Percentiles rank a stretch among this genome's conserved stretches.
Evolutionary conservation across 495 filamentous ascomycete genomes (phyloP).

Genomic region (Physcia stellaris): DNA sequence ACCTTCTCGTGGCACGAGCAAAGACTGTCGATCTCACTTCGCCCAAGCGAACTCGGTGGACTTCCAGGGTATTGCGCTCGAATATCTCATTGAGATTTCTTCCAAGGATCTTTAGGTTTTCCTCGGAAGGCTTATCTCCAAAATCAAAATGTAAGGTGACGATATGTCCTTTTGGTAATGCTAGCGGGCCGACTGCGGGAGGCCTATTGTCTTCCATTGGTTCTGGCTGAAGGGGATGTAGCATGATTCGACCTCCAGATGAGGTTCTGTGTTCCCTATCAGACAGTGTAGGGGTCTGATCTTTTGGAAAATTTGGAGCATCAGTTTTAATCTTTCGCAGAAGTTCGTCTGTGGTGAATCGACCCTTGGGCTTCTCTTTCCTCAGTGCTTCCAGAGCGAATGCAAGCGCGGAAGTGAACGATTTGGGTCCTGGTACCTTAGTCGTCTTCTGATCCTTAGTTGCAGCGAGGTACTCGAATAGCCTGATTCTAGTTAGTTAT

Average conservation of each 20-base stretch:
- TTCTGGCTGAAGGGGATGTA: conserved; percentile 11
- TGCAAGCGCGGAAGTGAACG: conserved; percentile 13
- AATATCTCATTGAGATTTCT: conserved; percentile 2
- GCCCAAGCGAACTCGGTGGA: conserved; percentile 6
- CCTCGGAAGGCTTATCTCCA: conserved; percentile 1
- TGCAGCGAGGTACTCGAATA: conserved; percentile 16
- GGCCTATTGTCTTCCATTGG: not conserved
- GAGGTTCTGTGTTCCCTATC: not conserved
- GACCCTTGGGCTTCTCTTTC: not conserved
- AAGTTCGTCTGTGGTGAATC: conserved; percentile 13
- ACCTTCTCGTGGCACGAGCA: not conserved
- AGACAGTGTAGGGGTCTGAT: conserved; percentile 5
- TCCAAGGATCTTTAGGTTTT: not conserved
- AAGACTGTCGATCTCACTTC: not conserved
- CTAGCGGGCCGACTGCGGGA: no score
- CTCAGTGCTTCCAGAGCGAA: conserved; percentile 5
- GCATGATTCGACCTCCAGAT: conserved; percentile 9
- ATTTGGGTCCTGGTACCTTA: conserved; percentile 5
- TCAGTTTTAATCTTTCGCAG: conserved; percentile 3
- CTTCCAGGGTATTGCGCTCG: not conserved
- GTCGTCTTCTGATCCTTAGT: conserved; percentile 1
- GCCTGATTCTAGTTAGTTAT: not conserved
- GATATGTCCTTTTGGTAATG: not conserved
- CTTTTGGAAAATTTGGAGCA: conserved; percentile 10
- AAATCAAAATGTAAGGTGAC: conserved; percentile 10